These are phyloP conservation scores for Microbotryomycetes sp. DNA, from an alignment of 1,284 basidiomycete species.

Conservation along the genomic window DNA sequence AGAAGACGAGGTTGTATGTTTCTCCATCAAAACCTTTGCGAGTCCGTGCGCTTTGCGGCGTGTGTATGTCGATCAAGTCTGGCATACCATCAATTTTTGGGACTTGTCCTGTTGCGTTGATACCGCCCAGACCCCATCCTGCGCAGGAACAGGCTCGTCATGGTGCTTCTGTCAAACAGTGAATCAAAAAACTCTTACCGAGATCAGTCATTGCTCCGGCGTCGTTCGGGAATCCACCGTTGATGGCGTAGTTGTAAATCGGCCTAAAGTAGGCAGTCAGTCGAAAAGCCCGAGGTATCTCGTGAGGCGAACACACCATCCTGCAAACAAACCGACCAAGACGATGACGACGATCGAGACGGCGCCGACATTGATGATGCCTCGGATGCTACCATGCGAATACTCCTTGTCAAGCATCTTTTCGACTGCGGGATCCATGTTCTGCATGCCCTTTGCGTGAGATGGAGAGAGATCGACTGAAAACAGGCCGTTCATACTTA, in stretches of 20 bases:
- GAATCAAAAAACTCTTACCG: background rate
- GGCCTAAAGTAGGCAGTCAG: constrained; percentile 13
- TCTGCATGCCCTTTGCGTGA: constrained; percentile 9
- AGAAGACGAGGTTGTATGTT: constrained; percentile 54
- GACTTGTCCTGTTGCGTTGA: constrained; percentile 34
- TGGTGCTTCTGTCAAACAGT: background rate
- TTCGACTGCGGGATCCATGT: constrained; percentile 29
- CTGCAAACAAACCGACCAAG: constrained; percentile 34
- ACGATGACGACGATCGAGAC: constrained; percentile 28
- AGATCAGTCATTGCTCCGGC: constrained; percentile 3
- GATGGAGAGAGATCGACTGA: constrained; percentile 10
- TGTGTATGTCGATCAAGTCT: constrained; percentile 41
- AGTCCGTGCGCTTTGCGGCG: constrained; percentile 32
- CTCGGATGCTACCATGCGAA: constrained; percentile 10
- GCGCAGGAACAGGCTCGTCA: background rate
- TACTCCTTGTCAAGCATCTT: constrained; percentile 27
- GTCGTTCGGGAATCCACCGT: constrained; percentile 10
- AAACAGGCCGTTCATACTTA: background rate
- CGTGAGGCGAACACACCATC: constrained; percentile 24
- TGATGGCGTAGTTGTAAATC: constrained; percentile 18
- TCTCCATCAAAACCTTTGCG: constrained; percentile 35
- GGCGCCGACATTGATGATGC: constrained; percentile 22
- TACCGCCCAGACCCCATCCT: constrained; percentile 28
- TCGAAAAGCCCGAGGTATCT: background rate
- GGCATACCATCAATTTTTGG: constrained; percentile 31